Evolutionary conservation across 805 yeast species (phyloP).

Genomic region (Lipomyces lipofer): DNA sequence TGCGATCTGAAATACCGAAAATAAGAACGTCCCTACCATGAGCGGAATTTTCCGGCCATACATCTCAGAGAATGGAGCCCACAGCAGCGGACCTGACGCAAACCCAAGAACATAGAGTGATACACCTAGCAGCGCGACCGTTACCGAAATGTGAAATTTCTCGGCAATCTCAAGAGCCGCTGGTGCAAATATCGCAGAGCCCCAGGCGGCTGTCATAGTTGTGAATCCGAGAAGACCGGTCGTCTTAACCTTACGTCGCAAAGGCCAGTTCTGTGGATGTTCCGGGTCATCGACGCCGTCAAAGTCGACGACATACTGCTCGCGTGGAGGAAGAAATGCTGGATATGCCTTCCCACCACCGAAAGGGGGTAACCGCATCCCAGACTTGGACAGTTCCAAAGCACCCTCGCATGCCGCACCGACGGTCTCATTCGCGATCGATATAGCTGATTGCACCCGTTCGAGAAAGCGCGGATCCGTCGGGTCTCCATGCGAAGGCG

Average conservation of each 20-base stretch:
- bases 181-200: slow-evolving; percentile 80
- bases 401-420: slow-evolving; percentile 4
- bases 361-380: slow-evolving; percentile 50
- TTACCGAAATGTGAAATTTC: slow-evolving; percentile 60
- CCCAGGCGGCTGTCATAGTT: slow-evolving; percentile 62
- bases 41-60: slow-evolving; percentile 57
- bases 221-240: slow-evolving; percentile 50
- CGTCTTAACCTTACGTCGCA: slow-evolving; percentile 47
- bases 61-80: slow-evolving; percentile 86
- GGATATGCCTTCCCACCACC: slow-evolving; percentile 69
- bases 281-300: slow-evolving; percentile 78
- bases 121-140: slow-evolving; percentile 72
- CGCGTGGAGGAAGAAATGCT: slow-evolving; percentile 56
- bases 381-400: slow-evolving; percentile 11
- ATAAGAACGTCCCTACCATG: slow-evolving; percentile 56
- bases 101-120: slow-evolving; percentile 88
- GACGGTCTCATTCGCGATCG: slow-evolving; percentile 24
- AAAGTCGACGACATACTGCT: slow-evolving; percentile 63
- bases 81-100: slow-evolving; percentile 86
- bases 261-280: slow-evolving; percentile 79
- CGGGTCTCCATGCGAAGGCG: too few relatives aligned
- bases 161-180: slow-evolving; percentile 49
- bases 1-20: slow-evolving; percentile 64
- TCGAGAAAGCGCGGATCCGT: slow-evolving; percentile 16
- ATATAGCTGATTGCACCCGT: slow-evolving; percentile 19